phyloP scores from a whole-genome alignment of 177 flowering plant genomes.

The Vitis hybrid region DNA sequence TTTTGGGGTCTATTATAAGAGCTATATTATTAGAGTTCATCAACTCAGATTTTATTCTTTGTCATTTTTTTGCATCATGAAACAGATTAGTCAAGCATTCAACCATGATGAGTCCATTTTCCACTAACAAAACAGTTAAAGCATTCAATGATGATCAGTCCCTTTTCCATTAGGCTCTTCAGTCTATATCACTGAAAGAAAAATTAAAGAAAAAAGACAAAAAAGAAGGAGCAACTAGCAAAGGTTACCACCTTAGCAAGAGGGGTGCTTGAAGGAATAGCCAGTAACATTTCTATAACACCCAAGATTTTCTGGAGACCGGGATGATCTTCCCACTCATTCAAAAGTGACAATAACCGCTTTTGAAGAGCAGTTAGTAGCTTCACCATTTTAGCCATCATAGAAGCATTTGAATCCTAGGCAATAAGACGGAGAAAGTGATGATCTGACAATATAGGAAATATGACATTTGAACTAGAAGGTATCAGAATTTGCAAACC shows the following conservation, averaged over 20 bases:
- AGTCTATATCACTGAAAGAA: no score
- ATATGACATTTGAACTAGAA: background rate
- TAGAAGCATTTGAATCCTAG: conserved; percentile 75
- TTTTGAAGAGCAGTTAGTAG: conserved; percentile 45
- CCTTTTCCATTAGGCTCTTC: no score
- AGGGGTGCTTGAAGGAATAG: conserved; percentile 67
- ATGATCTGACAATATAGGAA: background rate
- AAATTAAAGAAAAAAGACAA: background rate
- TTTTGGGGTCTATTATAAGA: no score
- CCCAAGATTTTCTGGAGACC: conserved; percentile 65
- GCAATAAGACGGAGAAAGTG: background rate
- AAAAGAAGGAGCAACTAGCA: background rate
- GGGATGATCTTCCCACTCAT: conserved; percentile 76
- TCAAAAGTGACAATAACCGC: conserved; percentile 38
- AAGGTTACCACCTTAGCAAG: conserved; percentile 64
- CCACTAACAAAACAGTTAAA: no score
- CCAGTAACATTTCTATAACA: conserved; percentile 60
- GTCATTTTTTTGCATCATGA: no score
- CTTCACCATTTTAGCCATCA: conserved; percentile 65
- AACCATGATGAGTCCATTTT: no score
- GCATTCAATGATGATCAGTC: no score
- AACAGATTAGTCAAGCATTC: background rate
- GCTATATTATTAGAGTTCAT: no score
- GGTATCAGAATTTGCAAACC: conserved; percentile 32
- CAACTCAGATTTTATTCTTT: no score